Evolutionary conservation across 768 basidiomycete genomes (phyloP).

Genomic region (Tephrocybe rancida): DNA sequence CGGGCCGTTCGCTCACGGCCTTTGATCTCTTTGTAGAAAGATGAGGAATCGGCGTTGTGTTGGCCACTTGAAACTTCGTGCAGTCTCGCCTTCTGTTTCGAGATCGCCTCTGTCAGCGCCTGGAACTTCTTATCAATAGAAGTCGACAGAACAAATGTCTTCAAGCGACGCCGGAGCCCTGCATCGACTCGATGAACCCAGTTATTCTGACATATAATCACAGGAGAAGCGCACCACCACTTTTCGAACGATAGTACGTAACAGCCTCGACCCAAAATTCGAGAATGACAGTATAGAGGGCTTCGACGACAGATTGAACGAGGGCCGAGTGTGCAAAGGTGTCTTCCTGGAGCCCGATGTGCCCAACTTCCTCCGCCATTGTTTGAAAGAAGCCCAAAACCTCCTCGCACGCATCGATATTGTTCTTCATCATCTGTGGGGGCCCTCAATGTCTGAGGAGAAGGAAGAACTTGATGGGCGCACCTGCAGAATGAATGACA

Average conservation of each 20-base stretch:
- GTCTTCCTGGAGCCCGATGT: not conserved
- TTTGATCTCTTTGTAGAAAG: not conserved
- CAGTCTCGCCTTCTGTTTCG: not conserved
- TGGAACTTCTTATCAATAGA: conserved; percentile 5
- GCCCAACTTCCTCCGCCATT: conserved; percentile 9
- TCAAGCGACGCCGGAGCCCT: not conserved
- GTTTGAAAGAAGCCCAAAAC: conserved; percentile 3
- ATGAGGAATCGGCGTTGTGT: not conserved
- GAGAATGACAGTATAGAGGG: conserved; percentile 7
- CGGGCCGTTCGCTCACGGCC: not conserved
- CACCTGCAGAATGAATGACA: conserved; percentile 4
- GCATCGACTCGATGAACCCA: not conserved
- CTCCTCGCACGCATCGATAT: not conserved
- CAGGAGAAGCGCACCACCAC: not conserved
- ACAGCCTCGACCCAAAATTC: conserved; percentile 13
- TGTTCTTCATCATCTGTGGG: conserved; percentile 3
- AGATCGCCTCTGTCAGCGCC: not conserved
- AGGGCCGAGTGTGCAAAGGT: not conserved
- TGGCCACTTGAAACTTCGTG: not conserved
- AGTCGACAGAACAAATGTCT: not conserved
- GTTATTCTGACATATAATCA: not conserved
- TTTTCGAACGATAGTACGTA: conserved; percentile 6
- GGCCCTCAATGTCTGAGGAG: not conserved
- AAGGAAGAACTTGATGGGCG: too few relatives aligned
- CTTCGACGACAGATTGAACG: conserved; percentile 6